Evolutionary conservation across 768 basidiomycete genomes (phyloP).

Genomic region (Pulveroboletus frians): DNA sequence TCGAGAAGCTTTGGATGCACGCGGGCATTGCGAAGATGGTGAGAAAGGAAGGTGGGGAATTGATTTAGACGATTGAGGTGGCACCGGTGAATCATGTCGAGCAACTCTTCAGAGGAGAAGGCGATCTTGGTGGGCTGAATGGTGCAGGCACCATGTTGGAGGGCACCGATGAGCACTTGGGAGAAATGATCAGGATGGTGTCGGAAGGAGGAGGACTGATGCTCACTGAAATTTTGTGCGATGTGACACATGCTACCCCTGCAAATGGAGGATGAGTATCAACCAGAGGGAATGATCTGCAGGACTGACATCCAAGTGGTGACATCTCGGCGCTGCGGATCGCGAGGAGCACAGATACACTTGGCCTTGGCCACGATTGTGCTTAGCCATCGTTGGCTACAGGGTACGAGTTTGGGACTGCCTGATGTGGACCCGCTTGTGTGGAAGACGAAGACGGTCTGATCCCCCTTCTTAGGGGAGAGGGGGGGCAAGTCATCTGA

Average conservation of each 20-base stretch:
- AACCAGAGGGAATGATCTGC: conserved; percentile 13
- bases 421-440: conserved; percentile 83
- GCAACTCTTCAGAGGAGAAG: conserved; percentile 64
- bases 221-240: conserved; percentile 69
- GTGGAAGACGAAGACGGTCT: conserved; percentile 66
- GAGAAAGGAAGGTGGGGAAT: conserved; percentile 64
- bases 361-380: conserved; percentile 57
- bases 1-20: conserved; percentile 56
- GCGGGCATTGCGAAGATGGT: conserved; percentile 57
- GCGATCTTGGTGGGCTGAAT: conserved; percentile 63
- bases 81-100: conserved; percentile 64
- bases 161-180: conserved; percentile 58
- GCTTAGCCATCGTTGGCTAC: conserved; percentile 62
- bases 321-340: conserved; percentile 57
- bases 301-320: conserved; percentile 64
- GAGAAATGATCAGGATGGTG: conserved; percentile 19
- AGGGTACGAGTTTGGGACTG: conserved; percentile 73
- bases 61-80: conserved; percentile 72
- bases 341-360: conserved; percentile 44
- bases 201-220: conserved; percentile 11
- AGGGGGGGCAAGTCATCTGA: conserved; percentile 41
- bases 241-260: conserved; percentile 87
- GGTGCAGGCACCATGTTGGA: conserved; percentile 70
- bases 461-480: conserved; percentile 32
- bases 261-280: conserved; percentile 33